phyloP scores from a whole-genome alignment of 1,284 basidiomycete genomes.

The Naganishia sp. region DNA sequence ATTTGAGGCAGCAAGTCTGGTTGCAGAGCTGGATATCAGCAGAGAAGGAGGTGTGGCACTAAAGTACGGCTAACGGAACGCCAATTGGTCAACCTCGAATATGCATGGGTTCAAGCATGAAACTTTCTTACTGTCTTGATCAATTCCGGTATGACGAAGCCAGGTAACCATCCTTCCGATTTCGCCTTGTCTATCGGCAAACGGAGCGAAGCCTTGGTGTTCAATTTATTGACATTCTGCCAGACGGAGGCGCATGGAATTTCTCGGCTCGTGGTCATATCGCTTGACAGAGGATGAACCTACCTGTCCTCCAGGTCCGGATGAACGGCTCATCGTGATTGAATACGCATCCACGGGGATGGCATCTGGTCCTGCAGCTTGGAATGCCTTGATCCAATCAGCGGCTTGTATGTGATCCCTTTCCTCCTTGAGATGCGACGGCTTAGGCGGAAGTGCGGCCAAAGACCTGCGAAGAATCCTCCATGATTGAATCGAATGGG shows the following conservation, averaged over 20 bases:
- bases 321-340: slow-evolving; percentile 46
- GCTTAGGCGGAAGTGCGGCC: slow-evolving; percentile 1
- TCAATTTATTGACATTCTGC: slow-evolving; percentile 54
- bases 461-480: background rate
- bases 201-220: slow-evolving; percentile 50
- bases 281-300: slow-evolving; percentile 10
- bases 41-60: slow-evolving; percentile 44
- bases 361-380: slow-evolving; percentile 6
- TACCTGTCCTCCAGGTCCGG: slow-evolving; percentile 53
- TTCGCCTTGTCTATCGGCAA: slow-evolving; percentile 38
- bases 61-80: slow-evolving; percentile 43
- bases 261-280: background rate
- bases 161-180: slow-evolving; percentile 46
- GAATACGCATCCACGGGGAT: slow-evolving; percentile 46
- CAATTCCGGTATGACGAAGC: slow-evolving; percentile 44
- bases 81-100: background rate
- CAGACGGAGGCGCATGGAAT: background rate
- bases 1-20: slow-evolving; percentile 46
- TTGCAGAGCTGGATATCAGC: slow-evolving; percentile 44
- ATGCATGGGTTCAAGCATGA: too few species aligned
- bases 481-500: background rate
- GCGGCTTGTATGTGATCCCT: slow-evolving; percentile 10
- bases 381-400: slow-evolving; percentile 18
- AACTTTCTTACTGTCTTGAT: slow-evolving; percentile 39
- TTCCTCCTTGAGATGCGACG: slow-evolving; percentile 15